Base-by-base conservation (phyloP, 352 stramenopile species). In the Phytophthora agathidicida region DNA sequence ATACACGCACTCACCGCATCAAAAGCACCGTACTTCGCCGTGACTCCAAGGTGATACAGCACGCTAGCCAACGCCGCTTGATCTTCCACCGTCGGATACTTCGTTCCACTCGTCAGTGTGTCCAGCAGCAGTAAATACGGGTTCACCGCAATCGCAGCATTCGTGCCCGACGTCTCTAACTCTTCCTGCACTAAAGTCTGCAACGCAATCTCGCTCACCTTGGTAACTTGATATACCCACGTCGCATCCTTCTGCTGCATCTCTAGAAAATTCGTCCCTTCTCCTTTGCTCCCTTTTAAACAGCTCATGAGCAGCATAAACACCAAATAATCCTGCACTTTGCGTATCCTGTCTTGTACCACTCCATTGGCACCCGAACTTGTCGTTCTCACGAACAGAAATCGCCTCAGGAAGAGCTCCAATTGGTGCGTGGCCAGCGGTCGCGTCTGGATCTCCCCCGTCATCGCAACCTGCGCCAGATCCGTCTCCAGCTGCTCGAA, bases 241-340 rank as follows among this genome's bases (percentile, higher is more conserved):
- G 41, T 43, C 0, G 50, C 23, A 28, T 83, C 73, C 28, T 86
- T 80, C 1, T 33, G 48, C 56, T 28, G n/a, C n/a, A n/a, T n/a
- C n/a, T 65, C 43, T 5, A 86, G 30, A 1, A 82, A 22, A 44
- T 71, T 80, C 1, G 42, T 60, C 0, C 28, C 53, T 42, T 16
- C 6, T 64, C 43, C 2, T n/a, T 26, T 1, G 45, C 14, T 14
- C 72, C 80, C 23, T n/a, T 64, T 65, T n/a, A 85, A 44, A 22
- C 72, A 65, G 28, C 73, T 88, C 49, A 87, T 68, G 6, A 91
- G 68, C 53, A 91, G 42, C 59, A 88, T 75, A 31, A 78, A 72
- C 9, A 88, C 64, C 26, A 91, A 26, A 47, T 88, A 88, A 31
- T 83, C 69, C 43, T 87, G 76, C 16, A 83, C 69, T 47, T 79